Percentiles rank a stretch among this genome's conserved stretches.
These are phyloP conservation scores for Corinectria fuckeliana DNA, from an alignment of 2,329 filamentous ascomycete species.

Conservation along the genomic window DNA sequence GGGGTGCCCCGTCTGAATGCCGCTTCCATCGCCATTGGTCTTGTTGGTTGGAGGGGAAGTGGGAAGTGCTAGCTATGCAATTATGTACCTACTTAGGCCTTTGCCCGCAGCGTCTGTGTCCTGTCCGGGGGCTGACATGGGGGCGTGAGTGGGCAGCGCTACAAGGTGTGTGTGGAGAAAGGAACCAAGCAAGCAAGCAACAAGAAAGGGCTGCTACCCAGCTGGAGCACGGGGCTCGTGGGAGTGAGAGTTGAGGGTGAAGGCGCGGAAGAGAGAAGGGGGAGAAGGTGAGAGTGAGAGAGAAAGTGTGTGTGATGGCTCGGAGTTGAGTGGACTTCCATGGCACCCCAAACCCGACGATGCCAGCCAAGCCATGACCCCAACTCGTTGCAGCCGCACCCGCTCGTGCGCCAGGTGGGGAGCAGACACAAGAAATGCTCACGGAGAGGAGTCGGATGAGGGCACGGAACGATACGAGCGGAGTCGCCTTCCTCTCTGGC, in stretches of 20 bases:
- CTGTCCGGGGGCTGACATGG: background rate
- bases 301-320: constrained; percentile 1
- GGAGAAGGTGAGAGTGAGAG: constrained; percentile 14
- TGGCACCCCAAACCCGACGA: constrained; percentile 13
- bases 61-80: constrained; percentile 1
- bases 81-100: too few species aligned
- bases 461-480: background rate
- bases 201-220: too few species aligned
- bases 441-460: too few species aligned
- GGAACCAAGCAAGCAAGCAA: background rate
- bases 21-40: constrained; percentile 26
- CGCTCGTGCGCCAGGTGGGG: constrained; percentile 8
- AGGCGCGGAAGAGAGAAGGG: too few species aligned
- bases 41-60: constrained; percentile 21
- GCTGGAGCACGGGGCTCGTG: constrained; percentile 5
- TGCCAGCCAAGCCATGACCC: constrained; percentile 4
- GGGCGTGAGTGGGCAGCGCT: background rate
- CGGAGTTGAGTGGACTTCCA: constrained; percentile 11
- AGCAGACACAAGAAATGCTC: background rate
- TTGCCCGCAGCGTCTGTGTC: constrained; percentile 5
- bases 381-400: constrained; percentile 10
- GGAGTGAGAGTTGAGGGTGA: constrained; percentile 15
- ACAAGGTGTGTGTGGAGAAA: constrained; percentile 15
- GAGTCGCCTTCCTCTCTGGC: background rate
- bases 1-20: too few species aligned